Base-by-base conservation (phyloP, 2,329 filamentous ascomycete genomes). In the Pseudogymnoascus sp. region DNA sequence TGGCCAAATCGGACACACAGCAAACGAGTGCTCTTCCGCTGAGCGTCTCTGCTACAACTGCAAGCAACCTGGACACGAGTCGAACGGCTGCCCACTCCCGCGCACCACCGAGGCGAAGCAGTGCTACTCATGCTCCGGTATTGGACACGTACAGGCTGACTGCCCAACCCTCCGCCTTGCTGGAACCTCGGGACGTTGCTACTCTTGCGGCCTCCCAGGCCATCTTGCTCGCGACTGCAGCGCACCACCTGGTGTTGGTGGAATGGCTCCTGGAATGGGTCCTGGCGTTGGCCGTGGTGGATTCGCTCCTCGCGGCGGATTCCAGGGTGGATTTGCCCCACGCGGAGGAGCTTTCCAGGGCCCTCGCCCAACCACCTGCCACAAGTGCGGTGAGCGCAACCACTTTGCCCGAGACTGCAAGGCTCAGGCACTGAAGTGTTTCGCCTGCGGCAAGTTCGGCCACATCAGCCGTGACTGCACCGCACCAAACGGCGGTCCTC, bases 41-140 rank as follows among this genome's bases (percentile, higher is more conserved):
- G 93, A 99, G 83, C 90, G 94, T 73, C 89, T 99, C 72, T 99
- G 94, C 88, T 99, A 99, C 81, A 99, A 99, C 83, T 99, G 94
- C 92, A 81, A 75, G 87, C 78, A 34, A 37, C 67, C 71, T 85
- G 89, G 91, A 75, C 94, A 99, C 78, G 94, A 99, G 81, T 97
- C 93, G 67, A 97, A 96, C 79, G 89, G 89, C 76, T 99, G 94
- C 83, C 94, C 94, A 70, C 87, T 93, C 73, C 94, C 94, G 72
- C 89, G 94, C 76, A 97, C 93, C 64, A 97, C 94, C 66, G 94
- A 99, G 79, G 91, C 91, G 60, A 99, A 99, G 86, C 94, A 99
- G 82, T 99, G 94, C 85, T 99, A 99, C 77, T 94, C 97, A 80
- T 99, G 94, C 83, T 94, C 97, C 81, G 94, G 94, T 63, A 85